These are phyloP conservation scores for Laburnicola sp. DNA, from an alignment of 2,329 filamentous ascomycete genomes.

Conservation along the genomic window DNA sequence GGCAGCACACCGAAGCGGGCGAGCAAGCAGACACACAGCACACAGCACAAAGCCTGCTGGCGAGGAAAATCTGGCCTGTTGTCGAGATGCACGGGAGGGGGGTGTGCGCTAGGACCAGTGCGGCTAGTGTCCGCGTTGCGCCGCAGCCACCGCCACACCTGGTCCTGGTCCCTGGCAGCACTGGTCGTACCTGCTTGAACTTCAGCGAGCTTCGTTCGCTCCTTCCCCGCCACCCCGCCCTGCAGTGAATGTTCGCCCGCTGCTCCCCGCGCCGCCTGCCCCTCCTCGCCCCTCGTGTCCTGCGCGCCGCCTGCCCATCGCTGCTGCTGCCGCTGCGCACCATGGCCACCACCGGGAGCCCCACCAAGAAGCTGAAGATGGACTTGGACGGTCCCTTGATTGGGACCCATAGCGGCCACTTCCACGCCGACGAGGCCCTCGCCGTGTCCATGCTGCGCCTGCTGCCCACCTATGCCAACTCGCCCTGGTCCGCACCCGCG, in stretches of 20 bases:
- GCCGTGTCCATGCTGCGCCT: slow-evolving; percentile 94
- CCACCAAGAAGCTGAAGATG: slow-evolving; percentile 82
- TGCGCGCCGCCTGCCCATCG: neutral
- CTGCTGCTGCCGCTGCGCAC: slow-evolving; percentile 5
- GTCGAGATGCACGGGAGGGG: no score
- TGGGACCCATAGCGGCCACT: slow-evolving; percentile 93
- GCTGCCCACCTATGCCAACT: slow-evolving; percentile 76
- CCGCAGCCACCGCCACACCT: no score
- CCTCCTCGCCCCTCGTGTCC: neutral
- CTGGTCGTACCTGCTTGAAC: no score
- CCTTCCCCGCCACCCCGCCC: neutral
- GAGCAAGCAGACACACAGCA: no score
- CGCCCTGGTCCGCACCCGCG: slow-evolving; percentile 84
- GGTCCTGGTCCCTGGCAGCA: no score
- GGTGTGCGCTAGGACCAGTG: no score
- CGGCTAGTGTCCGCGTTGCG: no score
- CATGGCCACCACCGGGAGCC: slow-evolving; percentile 42
- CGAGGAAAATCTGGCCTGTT: no score
- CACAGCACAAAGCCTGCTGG: no score
- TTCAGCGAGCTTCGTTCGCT: neutral
- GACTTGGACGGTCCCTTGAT: slow-evolving; percentile 65
- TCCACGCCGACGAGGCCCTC: slow-evolving; percentile 97
- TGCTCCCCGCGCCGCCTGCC: no score
- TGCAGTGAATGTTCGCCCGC: slow-evolving; percentile 23
- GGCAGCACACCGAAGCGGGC: no score